These are phyloP conservation scores for Pneumocystis oryctolagi DNA, from an alignment of 1,139 yeast species.

Conservation along the genomic window DNA sequence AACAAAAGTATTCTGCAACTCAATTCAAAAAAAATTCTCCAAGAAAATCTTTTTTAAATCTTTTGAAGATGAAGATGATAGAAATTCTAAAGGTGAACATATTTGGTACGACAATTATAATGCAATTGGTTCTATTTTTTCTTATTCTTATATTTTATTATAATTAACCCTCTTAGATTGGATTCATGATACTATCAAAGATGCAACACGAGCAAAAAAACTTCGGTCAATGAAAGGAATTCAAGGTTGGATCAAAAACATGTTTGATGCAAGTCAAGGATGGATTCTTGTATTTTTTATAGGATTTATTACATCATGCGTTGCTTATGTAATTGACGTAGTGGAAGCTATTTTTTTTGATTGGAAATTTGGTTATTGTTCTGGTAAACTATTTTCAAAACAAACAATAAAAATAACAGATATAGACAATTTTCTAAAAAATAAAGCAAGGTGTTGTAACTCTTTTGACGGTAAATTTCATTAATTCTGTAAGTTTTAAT, in stretches of 20 bases:
- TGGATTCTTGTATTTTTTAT: conserved; percentile 40
- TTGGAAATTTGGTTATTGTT: conserved; percentile 41
- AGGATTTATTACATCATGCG: conserved; percentile 35
- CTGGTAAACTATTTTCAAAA: not conserved
- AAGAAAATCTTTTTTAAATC: not conserved
- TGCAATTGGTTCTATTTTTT: conserved; percentile 26
- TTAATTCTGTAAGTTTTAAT: not conserved
- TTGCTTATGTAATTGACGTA: conserved; percentile 40
- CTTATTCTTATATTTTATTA: not conserved
- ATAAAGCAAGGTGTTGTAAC: conserved; percentile 5
- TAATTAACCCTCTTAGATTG: conserved; percentile 29
- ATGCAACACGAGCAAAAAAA: conserved; percentile 34
- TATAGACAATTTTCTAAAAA: not conserved
- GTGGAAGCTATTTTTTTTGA: conserved; percentile 40
- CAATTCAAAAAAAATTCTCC: not conserved
- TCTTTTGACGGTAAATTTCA: not conserved
- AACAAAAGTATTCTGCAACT: not conserved
- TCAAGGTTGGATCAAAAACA: conserved; percentile 23
- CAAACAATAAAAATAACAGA: not conserved
- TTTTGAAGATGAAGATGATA: not conserved
- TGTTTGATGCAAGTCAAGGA: conserved; percentile 27
- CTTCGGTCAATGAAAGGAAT: conserved; percentile 26
- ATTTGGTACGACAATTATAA: conserved; percentile 46
- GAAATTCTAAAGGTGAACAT: conserved; percentile 3
- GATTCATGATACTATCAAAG: conserved; percentile 39